phyloP scores from a whole-genome alignment of 2,329 filamentous ascomycete species.

The Calonectria ilicicola region DNA sequence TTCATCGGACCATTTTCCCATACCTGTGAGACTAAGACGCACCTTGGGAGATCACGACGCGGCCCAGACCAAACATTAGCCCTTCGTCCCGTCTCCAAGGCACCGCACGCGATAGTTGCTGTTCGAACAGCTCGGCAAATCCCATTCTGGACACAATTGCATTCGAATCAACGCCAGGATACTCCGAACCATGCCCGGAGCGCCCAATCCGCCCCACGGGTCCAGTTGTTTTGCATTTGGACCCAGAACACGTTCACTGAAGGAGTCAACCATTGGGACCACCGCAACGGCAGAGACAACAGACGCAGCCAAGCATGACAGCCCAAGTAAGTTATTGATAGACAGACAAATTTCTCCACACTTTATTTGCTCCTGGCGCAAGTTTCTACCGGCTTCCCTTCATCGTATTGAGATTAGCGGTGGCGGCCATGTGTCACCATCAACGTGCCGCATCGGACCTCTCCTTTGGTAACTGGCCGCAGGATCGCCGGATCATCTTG shows the following conservation, averaged over 20 bases:
- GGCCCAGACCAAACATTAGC: neutral
- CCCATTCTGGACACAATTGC: constrained; percentile 1
- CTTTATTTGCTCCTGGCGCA: neutral
- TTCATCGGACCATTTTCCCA: neutral
- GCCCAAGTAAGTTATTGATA: neutral
- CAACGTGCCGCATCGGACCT: neutral
- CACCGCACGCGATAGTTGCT: neutral
- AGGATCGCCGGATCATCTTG: neutral
- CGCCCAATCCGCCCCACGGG: neutral
- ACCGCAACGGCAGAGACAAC: neutral
- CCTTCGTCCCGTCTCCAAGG: neutral
- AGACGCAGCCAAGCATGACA: neutral
- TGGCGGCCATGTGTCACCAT: constrained; percentile 8
- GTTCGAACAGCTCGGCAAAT: neutral
- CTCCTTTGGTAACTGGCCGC: neutral
- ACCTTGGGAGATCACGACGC: neutral
- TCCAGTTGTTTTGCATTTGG: neutral
- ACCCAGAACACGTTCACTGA: neutral
- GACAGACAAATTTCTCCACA: neutral
- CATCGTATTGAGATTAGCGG: constrained; percentile 2
- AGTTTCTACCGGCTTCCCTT: neutral
- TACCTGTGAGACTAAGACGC: neutral
- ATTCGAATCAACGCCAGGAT: neutral
- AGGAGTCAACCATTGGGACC: neutral
- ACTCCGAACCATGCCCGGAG: neutral